Base-by-base conservation (phyloP, 1,139 yeast species). In the Hanseniaspora sp. region DNA sequence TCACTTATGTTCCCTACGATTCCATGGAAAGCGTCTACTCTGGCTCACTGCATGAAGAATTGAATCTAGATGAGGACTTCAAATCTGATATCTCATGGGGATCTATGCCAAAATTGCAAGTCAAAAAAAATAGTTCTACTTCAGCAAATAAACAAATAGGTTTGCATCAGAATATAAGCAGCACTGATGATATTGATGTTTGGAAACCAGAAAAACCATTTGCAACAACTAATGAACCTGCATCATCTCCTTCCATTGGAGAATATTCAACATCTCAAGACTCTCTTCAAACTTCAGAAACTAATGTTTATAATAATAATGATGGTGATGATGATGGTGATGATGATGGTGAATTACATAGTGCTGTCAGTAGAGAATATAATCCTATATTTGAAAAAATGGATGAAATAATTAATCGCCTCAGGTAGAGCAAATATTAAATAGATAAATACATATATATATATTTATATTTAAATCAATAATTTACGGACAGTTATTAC, bases 321-420 rank as follows among this genome's bases (percentile, higher is more conserved):
- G 8, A 61, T 55, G 54, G 56, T 44, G 23, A 23, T 3, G 23
- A 23, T 3, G 23, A 23, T 23, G 23, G 4, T 23, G 23, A 23
- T 23, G 23, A 23, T 23, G 44, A 35, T 41, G 12, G 46, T 46
- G 29, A 48, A 55, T 44, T 66, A 9, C 78, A 75, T 59, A 76
- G 78, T 2, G 65, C 68, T n/a, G 71, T 76, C 5, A 70, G 70
- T 31, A 69, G 69, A 38, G 67, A 78, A 58, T 79, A 78, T 64
- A 67, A 72, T 59, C 80, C 80, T 1, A 67, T 79, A 7, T 67
- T 78, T 52, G 67, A 67, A 15, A 74, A 72, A 59, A 71, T 79
- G 59, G 78, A 77, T 56, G 70, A 68, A 53, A 65, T 79, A 48
- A 60, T 66, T 57, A 56, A 41, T 12, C 45, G 45, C 23, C 23